phyloP scores from a whole-genome alignment of 1,284 basidiomycete species.

The Trichosporon ovoides region DNA sequence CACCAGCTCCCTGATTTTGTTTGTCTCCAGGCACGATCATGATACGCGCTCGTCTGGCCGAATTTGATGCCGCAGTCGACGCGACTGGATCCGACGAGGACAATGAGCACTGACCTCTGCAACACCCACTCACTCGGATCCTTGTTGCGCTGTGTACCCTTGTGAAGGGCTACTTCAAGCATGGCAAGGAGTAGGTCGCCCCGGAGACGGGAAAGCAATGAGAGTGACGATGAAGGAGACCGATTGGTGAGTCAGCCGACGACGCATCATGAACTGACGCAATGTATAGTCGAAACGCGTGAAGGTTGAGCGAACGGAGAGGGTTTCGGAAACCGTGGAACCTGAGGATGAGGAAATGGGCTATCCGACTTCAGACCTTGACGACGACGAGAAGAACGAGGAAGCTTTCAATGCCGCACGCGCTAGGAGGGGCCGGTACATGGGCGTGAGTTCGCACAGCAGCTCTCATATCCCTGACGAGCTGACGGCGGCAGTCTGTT shows the following conservation, averaged over 20 bases:
- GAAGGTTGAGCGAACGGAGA: conserved; percentile 20
- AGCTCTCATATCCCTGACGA: no score
- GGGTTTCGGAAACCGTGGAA: conserved; percentile 4
- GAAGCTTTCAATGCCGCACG: neutral
- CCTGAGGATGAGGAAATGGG: conserved; percentile 14
- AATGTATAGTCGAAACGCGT: conserved; percentile 23
- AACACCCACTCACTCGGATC: neutral
- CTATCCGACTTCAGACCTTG: conserved; percentile 12
- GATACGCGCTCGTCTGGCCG: neutral
- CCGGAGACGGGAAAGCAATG: conserved; percentile 1
- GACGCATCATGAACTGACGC: neutral
- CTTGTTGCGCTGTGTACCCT: neutral
- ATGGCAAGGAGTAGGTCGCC: conserved; percentile 3
- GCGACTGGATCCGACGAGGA: neutral
- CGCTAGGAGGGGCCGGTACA: neutral
- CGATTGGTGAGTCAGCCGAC: neutral
- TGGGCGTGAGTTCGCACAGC: neutral
- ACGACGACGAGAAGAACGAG: conserved; percentile 19
- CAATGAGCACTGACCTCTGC: neutral
- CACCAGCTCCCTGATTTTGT: no score
- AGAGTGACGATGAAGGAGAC: conserved; percentile 4
- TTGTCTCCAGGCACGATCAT: no score
- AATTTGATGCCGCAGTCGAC: conserved; percentile 4
- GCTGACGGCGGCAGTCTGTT: conserved; percentile 53
- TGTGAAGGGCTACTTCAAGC: neutral